These are phyloP conservation scores for Gymnopilus dilepis DNA, from an alignment of 768 basidiomycete species.

Conservation along the genomic window DNA sequence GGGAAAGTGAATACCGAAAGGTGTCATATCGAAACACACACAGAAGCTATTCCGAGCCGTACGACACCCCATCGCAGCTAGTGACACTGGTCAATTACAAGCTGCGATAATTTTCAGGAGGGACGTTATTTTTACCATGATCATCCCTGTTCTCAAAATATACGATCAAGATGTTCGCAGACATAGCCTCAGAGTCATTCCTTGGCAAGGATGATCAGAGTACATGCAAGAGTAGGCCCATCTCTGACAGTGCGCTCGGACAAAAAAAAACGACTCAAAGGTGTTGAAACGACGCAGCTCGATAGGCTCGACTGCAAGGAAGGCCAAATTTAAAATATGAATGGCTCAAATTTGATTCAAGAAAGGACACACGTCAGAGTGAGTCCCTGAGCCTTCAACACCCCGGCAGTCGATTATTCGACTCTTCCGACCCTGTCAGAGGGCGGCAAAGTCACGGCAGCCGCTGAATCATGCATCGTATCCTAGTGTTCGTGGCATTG, in stretches of 20 bases:
- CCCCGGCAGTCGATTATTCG: background rate
- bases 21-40: constrained; percentile 18
- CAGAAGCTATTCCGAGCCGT: background rate
- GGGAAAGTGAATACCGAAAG: background rate
- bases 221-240: background rate
- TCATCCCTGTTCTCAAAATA: background rate
- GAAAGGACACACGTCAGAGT: background rate
- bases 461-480: background rate
- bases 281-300: too few relatives aligned
- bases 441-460: constrained; percentile 13
- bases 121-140: background rate
- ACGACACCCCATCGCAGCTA: background rate
- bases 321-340: background rate
- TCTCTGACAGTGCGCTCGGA: too few relatives aligned
- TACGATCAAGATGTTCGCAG: background rate
- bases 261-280: background rate
- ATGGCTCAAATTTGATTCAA: background rate
- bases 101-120: constrained; percentile 8
- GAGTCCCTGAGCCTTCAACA: background rate
- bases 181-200: background rate
- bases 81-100: constrained; percentile 7
- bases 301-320: background rate
- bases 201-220: background rate
- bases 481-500: background rate
- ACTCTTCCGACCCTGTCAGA: constrained; percentile 8